phyloP scores from a whole-genome alignment of 306 rosid genomes.

The Cicer arietinum region DNA sequence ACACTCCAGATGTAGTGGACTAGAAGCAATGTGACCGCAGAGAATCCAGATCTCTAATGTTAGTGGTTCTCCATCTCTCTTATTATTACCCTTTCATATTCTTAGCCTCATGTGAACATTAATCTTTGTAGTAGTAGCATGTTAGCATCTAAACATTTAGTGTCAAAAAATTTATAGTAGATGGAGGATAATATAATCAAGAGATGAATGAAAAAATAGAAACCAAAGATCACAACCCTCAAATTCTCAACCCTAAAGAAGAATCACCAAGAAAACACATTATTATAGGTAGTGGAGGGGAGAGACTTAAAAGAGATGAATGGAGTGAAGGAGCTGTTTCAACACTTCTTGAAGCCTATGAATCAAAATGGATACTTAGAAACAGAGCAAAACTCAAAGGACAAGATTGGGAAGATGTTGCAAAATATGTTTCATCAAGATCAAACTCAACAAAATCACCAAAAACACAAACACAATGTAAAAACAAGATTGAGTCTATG shows the following conservation, averaged over 20 bases:
- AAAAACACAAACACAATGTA: conserved; percentile 94
- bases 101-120: conserved; percentile 29
- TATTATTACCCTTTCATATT: conserved; percentile 46
- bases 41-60: conserved; percentile 48
- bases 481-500: conserved; percentile 99
- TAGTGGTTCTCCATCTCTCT: conserved; percentile 62
- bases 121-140: conserved; percentile 39
- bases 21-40: neutral
- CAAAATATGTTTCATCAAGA: conserved; percentile 71
- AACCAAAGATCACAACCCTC: conserved; percentile 1
- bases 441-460: conserved; percentile 64
- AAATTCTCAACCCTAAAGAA: conserved; percentile 35
- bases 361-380: conserved; percentile 82
- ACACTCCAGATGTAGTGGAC: no score
- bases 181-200: conserved; percentile 38
- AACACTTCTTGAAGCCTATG: conserved; percentile 84
- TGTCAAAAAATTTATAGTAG: conserved; percentile 46
- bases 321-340: conserved; percentile 99
- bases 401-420: conserved; percentile 96
- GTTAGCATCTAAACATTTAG: conserved; percentile 70
- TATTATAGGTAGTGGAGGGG: conserved; percentile 37
- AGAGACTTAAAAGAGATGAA: conserved; percentile 86
- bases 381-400: conserved; percentile 95
- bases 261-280: conserved; percentile 62
- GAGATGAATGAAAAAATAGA: conserved; percentile 76